Conservation (phyloP, 2,329 filamentous ascomycete genomes). For the Trichoderma oligosporum region DNA sequence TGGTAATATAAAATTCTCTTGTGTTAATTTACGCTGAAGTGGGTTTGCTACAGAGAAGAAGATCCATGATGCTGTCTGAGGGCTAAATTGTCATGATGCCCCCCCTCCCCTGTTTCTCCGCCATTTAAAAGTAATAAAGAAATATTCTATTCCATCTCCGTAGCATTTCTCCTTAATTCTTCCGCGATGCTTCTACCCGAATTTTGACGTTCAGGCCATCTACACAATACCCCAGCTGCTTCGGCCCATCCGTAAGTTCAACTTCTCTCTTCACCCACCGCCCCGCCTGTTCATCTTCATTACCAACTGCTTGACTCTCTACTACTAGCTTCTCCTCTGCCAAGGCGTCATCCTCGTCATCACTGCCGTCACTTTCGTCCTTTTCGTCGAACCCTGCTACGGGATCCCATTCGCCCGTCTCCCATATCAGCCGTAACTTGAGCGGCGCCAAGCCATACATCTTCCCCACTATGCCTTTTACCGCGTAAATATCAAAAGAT, state of each 20-base stretch:
- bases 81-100: neutral
- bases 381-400: constrained; percentile 60
- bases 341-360: constrained; percentile 46
- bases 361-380: constrained; percentile 49
- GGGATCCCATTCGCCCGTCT: constrained; percentile 88
- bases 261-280: constrained; percentile 75
- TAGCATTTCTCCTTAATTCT: neutral
- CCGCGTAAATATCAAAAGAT: constrained; percentile 73
- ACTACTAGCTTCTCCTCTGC: constrained; percentile 26
- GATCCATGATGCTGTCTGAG: neutral
- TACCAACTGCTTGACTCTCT: constrained; percentile 28
- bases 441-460: constrained; percentile 65
- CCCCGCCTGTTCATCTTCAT: constrained; percentile 35
- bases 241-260: constrained; percentile 73
- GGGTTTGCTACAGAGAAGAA: neutral
- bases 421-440: constrained; percentile 68
- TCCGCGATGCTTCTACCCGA: constrained; percentile 54
- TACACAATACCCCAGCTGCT: constrained; percentile 78
- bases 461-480: constrained; percentile 73
- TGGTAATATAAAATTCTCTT: no score
- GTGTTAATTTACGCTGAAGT: neutral
- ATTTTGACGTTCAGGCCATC: constrained; percentile 69
- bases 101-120: no score
- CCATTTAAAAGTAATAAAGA: no score
- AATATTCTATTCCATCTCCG: neutral